A percentile compares a stretch with the other conserved stretches of the same genome.
Conservation (phyloP, 169 alveolate genomes). For the Plasmodium gonderi region DNA sequence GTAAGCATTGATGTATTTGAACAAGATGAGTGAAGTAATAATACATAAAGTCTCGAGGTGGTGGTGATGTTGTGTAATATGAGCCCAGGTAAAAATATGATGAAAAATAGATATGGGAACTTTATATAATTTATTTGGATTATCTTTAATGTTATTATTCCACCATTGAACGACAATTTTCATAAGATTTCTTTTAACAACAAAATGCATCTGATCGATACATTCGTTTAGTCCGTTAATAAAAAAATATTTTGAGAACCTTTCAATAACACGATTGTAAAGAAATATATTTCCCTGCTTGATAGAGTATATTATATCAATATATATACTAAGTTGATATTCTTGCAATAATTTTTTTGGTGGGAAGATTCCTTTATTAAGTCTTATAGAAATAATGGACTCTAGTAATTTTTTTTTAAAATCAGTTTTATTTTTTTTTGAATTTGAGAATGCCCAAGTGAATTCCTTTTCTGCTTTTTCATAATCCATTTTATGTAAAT, state of each 20-base stretch:
- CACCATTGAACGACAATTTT: conserved; percentile 53
- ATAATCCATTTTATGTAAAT: conserved; percentile 77
- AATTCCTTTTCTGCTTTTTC: conserved; percentile 78
- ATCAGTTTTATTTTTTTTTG: conserved; percentile 16
- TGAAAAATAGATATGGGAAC: conserved; percentile 58
- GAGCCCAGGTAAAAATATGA: conserved; percentile 61
- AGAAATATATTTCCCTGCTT: conserved; percentile 48
- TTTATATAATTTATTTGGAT: conserved; percentile 28
- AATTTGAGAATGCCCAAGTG: conserved; percentile 78
- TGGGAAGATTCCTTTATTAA: conserved; percentile 46
- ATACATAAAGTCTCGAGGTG: conserved; percentile 36
- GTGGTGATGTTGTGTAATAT: conserved; percentile 44
- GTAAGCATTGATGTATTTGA: conserved; percentile 40
- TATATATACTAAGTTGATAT: conserved; percentile 20
- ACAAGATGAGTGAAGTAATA: conserved; percentile 40
- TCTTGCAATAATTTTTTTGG: conserved; percentile 29
- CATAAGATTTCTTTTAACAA: conserved; percentile 31
- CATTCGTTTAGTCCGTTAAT: conserved; percentile 35
- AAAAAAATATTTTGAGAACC: conserved; percentile 14
- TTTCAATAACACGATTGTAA: conserved; percentile 26
- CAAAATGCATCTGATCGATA: conserved; percentile 51
- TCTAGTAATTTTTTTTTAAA: conserved; percentile 42
- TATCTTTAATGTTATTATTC: conserved; percentile 31
- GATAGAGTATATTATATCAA: conserved; percentile 27
- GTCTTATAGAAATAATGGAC: conserved; percentile 13